Base-by-base conservation (phyloP, 306 rosid genomes). In the Quercus alba region DNA sequence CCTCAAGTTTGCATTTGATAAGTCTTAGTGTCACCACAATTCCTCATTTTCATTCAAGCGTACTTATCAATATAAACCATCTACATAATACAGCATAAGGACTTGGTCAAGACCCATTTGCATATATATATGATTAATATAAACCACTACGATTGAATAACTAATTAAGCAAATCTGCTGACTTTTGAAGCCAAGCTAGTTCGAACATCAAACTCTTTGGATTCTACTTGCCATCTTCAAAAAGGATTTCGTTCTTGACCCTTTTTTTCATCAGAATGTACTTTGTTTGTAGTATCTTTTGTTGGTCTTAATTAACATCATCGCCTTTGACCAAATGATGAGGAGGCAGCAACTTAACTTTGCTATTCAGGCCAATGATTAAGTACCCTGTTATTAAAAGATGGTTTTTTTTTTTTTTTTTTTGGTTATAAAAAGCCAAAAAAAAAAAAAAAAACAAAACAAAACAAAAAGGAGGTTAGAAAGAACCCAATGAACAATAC, bases 211-310 rank as follows among this genome's bases (percentile, higher is more conserved):
- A 15, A 3, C 25, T 66, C 63, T 68, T 54, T 21, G 62, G 68
- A 77, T 63, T 74, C 51, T 64, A 55, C 61, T 28, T 73, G 79
- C 77, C 78, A 77, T 82, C 57, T 72, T 77, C 75, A 73, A 56
- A n/a, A 19, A 2, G 72, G 74, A 62, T 64, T 82, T 55, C 41
- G n/a, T 23, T 63, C 28, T 64, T 20, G 41, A 54, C 58, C 70
- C 38, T 18, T 8, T 41, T 19, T 46, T 30, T 28, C 7, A 15
- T 17, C 19, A 35, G 73, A 52, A 26, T 18, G 70, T 76, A 81
- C 72, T 20, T 31, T 8, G 72, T 62, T 54, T 20, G 4, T 23
- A 4, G 52, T 38, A 14, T n/a, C 15, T 75, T 23, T 69, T 58
- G 28, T 30, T 75, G 68, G 35, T 38, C 59, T 25, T 25, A 66